Base-by-base conservation (phyloP, 1,284 basidiomycete genomes). In the Malassezia brasiliensis region DNA sequence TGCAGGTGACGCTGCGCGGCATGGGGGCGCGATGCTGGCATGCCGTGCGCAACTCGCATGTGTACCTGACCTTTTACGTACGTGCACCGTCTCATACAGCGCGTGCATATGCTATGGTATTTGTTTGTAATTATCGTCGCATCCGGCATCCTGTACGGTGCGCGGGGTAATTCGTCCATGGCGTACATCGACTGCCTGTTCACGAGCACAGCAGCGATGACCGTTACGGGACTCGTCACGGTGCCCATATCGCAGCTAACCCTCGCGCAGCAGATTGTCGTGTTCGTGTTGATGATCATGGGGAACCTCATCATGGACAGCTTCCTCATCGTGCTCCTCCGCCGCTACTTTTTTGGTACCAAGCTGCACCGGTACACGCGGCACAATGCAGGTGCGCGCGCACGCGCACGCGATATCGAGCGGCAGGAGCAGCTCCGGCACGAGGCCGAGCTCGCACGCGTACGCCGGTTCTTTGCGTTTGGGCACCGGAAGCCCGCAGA, bases 221-320 rank as follows among this genome's bases (percentile, higher is more conserved):
- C 83, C 3, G 84, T 88, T 55, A 87, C 85, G 64, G 87, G 88
- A 12, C 78, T 90, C 25, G 79, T 81, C 39, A 83, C 86, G 5
- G 77, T 87, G 62, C 83, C 89, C 72, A 75, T 89, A 65, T 87
- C 84, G 68, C 77, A 78, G 41, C 76, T 87, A 65, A 89, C 86
- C 1, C 76, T 77, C 44, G 86, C 83, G 78, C 87, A 90, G 69
- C 88, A 90, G 77, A 78, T 77, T 15, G 78, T 90, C 20, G 67
- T 89, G 20, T 74, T 71, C 56, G 52, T 75, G 52, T 61, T 74
- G 38, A 74, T 75, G 67, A 63, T 63, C 51, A 53, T 69, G 20
- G 74, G 74, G 40, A 75, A 74, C 59, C 63, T 74, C 38, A 63
- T 65, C 22, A 63, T 72, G 31, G 67, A 75, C 45, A 70, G 66